phyloP scores from a whole-genome alignment of 306 rosid genomes.

The Argentina anserina region DNA sequence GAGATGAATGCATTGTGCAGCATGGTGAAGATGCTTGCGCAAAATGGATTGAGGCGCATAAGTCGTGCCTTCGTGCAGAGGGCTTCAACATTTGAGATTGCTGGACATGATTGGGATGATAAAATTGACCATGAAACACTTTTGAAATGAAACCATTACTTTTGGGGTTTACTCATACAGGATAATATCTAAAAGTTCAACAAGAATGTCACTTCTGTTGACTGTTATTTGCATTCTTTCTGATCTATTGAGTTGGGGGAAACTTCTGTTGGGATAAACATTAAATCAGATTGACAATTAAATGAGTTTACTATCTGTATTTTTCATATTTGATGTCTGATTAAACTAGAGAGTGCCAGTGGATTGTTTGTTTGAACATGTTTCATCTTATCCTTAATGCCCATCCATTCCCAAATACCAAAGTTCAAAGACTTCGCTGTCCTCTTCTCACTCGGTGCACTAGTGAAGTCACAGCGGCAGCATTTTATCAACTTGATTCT shows the following conservation, averaged over 20 bases:
- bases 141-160: constrained; percentile 16
- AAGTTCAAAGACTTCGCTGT: too few species aligned
- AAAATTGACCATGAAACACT: constrained; percentile 2
- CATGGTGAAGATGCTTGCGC: constrained; percentile 81
- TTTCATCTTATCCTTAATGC: too few species aligned
- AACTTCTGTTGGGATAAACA: background rate
- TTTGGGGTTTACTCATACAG: constrained; percentile 15
- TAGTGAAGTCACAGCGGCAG: too few species aligned
- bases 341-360: too few species aligned
- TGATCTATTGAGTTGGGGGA: too few species aligned
- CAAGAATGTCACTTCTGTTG: constrained; percentile 5
- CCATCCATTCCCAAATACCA: too few species aligned
- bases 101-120: constrained; percentile 9
- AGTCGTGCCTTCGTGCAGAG: constrained; percentile 73
- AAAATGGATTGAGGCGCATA: constrained; percentile 91
- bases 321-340: background rate
- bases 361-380: too few species aligned
- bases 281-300: background rate
- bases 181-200: constrained; percentile 12
- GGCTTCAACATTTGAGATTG: constrained; percentile 69
- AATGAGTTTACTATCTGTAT: background rate
- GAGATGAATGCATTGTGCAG: constrained; percentile 89
- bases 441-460: too few species aligned
- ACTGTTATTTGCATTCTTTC: constrained; percentile 14
- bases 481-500: too few species aligned